Evolutionary conservation across 2,329 filamentous ascomycete species (phyloP), one percentile per base, ranked within the genome.

Genomic region (Ophiocordyceps robertsii): DNA sequence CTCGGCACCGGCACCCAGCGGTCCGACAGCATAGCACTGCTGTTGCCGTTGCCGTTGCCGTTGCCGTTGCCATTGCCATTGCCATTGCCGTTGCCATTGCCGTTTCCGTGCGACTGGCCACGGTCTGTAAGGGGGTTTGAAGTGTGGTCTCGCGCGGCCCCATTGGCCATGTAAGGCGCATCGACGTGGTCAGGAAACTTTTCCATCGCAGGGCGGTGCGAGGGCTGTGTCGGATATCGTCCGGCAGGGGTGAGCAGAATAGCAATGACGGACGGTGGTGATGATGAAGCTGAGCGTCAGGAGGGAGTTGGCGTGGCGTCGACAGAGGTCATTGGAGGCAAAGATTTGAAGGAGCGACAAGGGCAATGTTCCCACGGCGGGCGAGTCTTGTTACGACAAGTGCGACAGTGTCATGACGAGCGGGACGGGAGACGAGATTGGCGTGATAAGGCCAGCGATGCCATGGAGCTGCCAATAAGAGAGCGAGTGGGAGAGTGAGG

Each of bases 111-210:
- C 13, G 33, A 19, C 16, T 36, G 33, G 4, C 33, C 14, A 16
- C 33, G 33, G 3, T 8, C 14, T 6, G 53, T 50, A 9, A 55
- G 51, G 37, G 54, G 45, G 40, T 50, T 54, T 24, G 49, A 44
- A 39, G 57, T 58, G 27, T 52, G 50, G 6, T 50, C 52, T 40
- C 53, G 55, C 31, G 51, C 49, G 30, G 47, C 46, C 43, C 51
- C 49, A 45, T 55, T 57, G 48, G 33, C 33, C 13, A 36, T 16
- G 16, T 49, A 50, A n/a, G 53, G 51, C 46, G 59, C 51, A 50
- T 75, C 72, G 50, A 72, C 61, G 44, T 66, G 61, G 47, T 77
- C 73, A 49, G 74, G 74, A 47, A 77, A 78, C 56, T 75, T 75
- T 57, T 77, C 73, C 59, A 73, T 73, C 19, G 38, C 40, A 14